These are phyloP conservation scores for Magnaporthales sp. DNA, from an alignment of 2,329 filamentous ascomycete genomes.

Conservation along the genomic window DNA sequence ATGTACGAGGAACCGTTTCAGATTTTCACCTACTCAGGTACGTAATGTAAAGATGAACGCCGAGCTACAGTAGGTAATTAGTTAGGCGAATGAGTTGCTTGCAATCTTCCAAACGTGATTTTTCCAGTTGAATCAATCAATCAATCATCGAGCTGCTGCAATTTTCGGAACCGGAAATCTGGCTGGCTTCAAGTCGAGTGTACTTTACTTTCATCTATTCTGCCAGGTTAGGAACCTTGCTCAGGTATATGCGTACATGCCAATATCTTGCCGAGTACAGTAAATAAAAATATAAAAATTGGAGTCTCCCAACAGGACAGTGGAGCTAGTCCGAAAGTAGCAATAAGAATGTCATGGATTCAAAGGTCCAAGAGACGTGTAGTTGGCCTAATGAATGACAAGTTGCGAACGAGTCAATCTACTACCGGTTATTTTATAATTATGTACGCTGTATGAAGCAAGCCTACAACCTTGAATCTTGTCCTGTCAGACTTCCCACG, in stretches of 20 bases:
- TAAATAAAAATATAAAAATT: background rate
- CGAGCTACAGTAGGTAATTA: no score
- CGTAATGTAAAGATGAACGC: background rate
- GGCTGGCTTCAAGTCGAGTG: background rate
- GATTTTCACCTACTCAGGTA: background rate
- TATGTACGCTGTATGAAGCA: background rate
- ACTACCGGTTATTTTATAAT: background rate
- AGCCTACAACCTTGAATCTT: background rate
- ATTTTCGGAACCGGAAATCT: background rate
- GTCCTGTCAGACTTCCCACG: background rate
- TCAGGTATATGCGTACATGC: background rate
- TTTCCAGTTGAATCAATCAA: background rate
- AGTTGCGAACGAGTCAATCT: background rate
- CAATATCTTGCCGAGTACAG: background rate
- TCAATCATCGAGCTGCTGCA: background rate
- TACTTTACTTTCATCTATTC: background rate
- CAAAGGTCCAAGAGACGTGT: background rate
- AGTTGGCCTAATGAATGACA: background rate
- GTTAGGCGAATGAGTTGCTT: background rate
- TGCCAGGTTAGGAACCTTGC: background rate
- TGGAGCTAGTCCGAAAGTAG: background rate
- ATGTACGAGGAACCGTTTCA: background rate
- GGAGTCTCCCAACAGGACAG: background rate
- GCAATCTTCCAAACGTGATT: background rate
- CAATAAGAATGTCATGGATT: background rate